These are phyloP conservation scores for Suhomyces sp. DNA, from an alignment of 805 yeast genomes.

Conservation along the genomic window DNA sequence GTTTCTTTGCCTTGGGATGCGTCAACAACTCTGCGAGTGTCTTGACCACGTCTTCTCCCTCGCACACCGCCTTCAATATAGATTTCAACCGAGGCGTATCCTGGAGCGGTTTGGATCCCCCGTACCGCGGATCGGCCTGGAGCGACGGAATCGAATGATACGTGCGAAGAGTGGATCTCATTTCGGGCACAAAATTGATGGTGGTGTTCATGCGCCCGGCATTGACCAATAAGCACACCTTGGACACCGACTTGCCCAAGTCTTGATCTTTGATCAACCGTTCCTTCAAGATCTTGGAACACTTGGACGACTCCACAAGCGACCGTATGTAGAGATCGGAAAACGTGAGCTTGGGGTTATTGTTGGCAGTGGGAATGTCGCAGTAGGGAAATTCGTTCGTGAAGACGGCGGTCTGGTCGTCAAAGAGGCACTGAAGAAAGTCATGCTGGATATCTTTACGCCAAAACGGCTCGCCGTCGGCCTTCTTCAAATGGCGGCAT, in stretches of 20 bases:
- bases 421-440: conserved; percentile 62
- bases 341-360: conserved; percentile 59
- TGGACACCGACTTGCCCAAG: conserved; percentile 67
- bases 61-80: conserved; percentile 83
- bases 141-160: conserved; percentile 91
- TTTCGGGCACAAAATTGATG: conserved; percentile 88
- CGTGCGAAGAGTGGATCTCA: conserved; percentile 90
- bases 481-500: conserved; percentile 70
- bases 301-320: conserved; percentile 76
- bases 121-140: conserved; percentile 61
- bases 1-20: conserved; percentile 28
- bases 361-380: conserved; percentile 33
- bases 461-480: conserved; percentile 92
- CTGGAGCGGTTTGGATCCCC: conserved; percentile 67
- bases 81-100: conserved; percentile 93
- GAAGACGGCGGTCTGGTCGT: conserved; percentile 63
- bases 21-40: conserved; percentile 45
- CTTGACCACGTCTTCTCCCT: conserved; percentile 53
- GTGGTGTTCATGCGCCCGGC: conserved; percentile 95
- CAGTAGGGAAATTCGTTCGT: conserved; percentile 55
- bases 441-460: conserved; percentile 84
- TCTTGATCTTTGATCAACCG: conserved; percentile 61
- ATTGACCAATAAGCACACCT: conserved; percentile 83
- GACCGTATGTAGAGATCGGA: conserved; percentile 81
- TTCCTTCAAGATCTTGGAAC: conserved; percentile 79